Percentiles rank a stretch among this genome's conserved stretches.
These are phyloP conservation scores for Microthyrium microscopicum DNA, from an alignment of 2,329 filamentous ascomycete species.

Conservation along the genomic window DNA sequence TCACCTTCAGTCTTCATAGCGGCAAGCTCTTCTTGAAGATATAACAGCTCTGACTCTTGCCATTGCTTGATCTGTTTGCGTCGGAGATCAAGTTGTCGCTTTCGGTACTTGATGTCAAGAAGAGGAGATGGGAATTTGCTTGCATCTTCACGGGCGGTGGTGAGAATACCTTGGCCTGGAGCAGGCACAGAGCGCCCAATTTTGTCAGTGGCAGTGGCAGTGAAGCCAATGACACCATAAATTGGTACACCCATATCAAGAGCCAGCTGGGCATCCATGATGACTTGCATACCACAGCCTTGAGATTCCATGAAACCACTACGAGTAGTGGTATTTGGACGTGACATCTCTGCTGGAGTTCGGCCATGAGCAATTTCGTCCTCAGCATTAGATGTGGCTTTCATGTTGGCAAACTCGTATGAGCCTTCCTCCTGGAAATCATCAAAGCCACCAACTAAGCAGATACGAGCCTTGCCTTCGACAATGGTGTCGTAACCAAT, in stretches of 20 bases:
- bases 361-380: constrained; percentile 92
- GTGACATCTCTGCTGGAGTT: constrained; percentile 93
- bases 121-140: constrained; percentile 91
- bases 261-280: constrained; percentile 93
- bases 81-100: constrained; percentile 83
- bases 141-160: constrained; percentile 76
- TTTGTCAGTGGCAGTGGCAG: constrained; percentile 95
- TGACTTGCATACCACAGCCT: constrained; percentile 92
- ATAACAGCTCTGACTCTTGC: constrained; percentile 90
- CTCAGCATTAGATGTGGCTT: constrained; percentile 93
- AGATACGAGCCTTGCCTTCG: constrained; percentile 93
- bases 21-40: constrained; percentile 77
- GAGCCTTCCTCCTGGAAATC: constrained; percentile 99
- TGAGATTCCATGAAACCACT: constrained; percentile 99
- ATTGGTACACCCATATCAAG: constrained; percentile 98
- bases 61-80: constrained; percentile 90
- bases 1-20: constrained; percentile 71
- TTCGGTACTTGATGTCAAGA: constrained; percentile 93
- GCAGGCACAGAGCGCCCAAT: constrained; percentile 95
- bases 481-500: constrained; percentile 98
- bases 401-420: constrained; percentile 99
- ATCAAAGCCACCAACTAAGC: constrained; percentile 96
- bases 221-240: constrained; percentile 83
- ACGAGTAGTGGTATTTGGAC: constrained; percentile 88
- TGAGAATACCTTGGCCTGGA: constrained; percentile 91